These are phyloP conservation scores for Lepraria neglecta DNA, from an alignment of 495 filamentous ascomycete species.

Conservation along the genomic window DNA sequence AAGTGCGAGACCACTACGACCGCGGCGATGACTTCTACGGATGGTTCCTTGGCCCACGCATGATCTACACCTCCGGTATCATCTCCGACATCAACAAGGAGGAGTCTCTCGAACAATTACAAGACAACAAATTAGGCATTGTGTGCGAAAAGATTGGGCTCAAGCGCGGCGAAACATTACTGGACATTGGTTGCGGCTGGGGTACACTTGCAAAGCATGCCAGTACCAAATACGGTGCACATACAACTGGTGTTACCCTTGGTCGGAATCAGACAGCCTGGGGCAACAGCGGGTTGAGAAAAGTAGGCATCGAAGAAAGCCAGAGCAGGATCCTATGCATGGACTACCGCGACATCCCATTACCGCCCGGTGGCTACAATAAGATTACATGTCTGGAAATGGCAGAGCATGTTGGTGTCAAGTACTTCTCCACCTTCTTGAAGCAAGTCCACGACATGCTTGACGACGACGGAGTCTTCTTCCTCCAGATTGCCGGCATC, in stretches of 20 bases:
- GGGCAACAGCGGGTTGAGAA: conserved; percentile 60
- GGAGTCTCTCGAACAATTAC: conserved; percentile 60
- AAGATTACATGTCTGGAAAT: conserved; percentile 73
- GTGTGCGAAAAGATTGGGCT: conserved; percentile 68
- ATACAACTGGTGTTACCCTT: conserved; percentile 60
- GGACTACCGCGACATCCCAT: conserved; percentile 63
- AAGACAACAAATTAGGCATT: conserved; percentile 64
- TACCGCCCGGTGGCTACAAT: conserved; percentile 54
- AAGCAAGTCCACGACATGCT: conserved; percentile 64
- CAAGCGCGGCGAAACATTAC: conserved; percentile 54
- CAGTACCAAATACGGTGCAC: conserved; percentile 55
- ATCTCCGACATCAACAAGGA: conserved; percentile 61
- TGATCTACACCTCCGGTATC: conserved; percentile 69
- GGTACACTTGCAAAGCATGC: conserved; percentile 64
- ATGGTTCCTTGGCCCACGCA: conserved; percentile 67
- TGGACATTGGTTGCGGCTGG: conserved; percentile 69
- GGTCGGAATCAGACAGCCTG: conserved; percentile 67
- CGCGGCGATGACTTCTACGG: conserved; percentile 70
- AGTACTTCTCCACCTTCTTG: conserved; percentile 55
- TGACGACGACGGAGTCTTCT: conserved; percentile 65
- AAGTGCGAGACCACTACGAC: conserved; percentile 71
- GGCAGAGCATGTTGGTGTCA: conserved; percentile 69
- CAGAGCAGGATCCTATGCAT: conserved; percentile 61
- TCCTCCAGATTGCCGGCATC: conserved; percentile 64
- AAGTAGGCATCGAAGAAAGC: conserved; percentile 51